phyloP scores from a whole-genome alignment of 257 asterid genomes.

The Solanum medicagineum region DNA sequence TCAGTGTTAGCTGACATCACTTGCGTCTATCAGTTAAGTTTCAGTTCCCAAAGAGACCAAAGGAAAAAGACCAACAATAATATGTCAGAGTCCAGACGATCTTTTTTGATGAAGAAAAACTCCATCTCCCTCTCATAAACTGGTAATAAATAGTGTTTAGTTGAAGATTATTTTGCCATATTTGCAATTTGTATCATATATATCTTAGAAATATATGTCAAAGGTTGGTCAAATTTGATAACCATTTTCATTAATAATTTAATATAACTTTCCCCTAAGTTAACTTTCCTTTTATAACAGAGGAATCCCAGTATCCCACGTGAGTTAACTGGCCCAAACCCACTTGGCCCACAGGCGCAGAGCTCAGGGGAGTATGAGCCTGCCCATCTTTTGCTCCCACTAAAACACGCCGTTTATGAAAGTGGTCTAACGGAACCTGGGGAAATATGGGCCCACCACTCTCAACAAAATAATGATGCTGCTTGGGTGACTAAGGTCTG shows the following conservation, averaged over 20 bases:
- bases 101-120: not conserved
- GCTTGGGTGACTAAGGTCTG: too few relatives aligned
- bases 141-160: not conserved
- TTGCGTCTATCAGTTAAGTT: not conserved
- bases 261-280: not conserved
- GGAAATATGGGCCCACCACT: not conserved
- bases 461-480: not conserved
- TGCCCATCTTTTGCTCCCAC: not conserved
- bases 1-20: not conserved
- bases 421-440: not conserved
- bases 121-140: not conserved
- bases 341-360: not conserved
- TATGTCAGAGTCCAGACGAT: not conserved
- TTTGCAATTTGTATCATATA: not conserved
- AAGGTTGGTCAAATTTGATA: not conserved
- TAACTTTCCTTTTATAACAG: not conserved
- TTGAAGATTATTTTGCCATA: not conserved
- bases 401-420: not conserved
- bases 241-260: not conserved
- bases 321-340: not conserved
- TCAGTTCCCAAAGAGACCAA: not conserved
- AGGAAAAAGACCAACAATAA: not conserved
- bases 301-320: not conserved
- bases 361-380: not conserved
- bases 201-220: not conserved